A percentile compares a stretch with the other conserved stretches of the same genome.
Conservation (phyloP, 805 yeast genomes). For the Nakazawaea wyomingensis region DNA sequence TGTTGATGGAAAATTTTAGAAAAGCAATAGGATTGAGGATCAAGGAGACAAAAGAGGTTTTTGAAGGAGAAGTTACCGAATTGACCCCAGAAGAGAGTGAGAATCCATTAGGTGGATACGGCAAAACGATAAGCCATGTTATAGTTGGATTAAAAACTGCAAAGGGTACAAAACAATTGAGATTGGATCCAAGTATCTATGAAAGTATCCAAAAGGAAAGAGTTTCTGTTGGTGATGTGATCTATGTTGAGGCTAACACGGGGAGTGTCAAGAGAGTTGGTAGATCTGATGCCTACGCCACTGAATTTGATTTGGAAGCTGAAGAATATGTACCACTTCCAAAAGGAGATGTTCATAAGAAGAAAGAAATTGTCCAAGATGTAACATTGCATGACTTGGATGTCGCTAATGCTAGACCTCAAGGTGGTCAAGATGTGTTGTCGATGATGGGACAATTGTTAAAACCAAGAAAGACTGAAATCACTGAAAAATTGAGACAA, state of each 20-base stretch:
- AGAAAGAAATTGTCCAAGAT: conserved; percentile 96
- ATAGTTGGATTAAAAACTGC: conserved; percentile 90
- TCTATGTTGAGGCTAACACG: conserved; percentile 94
- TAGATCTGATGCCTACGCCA: conserved; percentile 96
- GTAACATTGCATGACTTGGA: conserved; percentile 95
- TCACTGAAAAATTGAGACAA: conserved; percentile 87
- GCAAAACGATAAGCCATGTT: conserved; percentile 92
- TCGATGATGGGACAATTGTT: conserved; percentile 96
- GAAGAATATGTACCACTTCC: conserved; percentile 98
- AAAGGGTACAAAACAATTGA: conserved; percentile 81
- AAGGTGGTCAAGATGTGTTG: conserved; percentile 94
- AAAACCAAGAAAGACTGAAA: conserved; percentile 94
- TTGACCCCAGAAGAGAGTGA: conserved; percentile 94
- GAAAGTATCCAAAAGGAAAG: conserved; percentile 93
- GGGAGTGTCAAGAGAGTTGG: conserved; percentile 98
- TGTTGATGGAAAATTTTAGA: conserved; percentile 93
- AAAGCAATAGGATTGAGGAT: conserved; percentile 94
- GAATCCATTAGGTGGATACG: conserved; percentile 96
- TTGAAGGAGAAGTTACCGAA: conserved; percentile 97
- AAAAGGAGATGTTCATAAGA: conserved; percentile 97
- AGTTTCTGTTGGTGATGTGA: conserved; percentile 93
- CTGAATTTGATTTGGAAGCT: conserved; percentile 97
- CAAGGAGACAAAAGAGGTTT: conserved; percentile 95
- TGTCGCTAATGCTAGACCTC: conserved; percentile 92
- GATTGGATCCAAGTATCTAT: conserved; percentile 89